These are phyloP conservation scores for Syncephalastrum sp. DNA, from an alignment of 371 early-diverging fungal genomes.

Conservation along the genomic window DNA sequence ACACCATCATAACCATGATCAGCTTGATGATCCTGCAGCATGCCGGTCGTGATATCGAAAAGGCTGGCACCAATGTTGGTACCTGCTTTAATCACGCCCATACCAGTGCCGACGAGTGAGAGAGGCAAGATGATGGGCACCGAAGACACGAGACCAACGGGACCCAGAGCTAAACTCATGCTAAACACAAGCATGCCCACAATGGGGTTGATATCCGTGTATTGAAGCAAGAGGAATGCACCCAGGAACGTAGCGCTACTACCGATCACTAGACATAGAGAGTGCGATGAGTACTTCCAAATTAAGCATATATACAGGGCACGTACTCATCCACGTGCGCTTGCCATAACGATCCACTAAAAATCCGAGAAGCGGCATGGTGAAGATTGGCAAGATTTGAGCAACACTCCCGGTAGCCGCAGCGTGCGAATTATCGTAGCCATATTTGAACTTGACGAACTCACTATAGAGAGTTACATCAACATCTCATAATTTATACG, in stretches of 20 bases:
- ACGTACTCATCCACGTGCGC: constrained; percentile 46
- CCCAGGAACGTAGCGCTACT: constrained; percentile 40
- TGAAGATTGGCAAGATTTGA: constrained; percentile 64
- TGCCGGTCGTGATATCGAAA: constrained; percentile 63
- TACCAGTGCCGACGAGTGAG: constrained; percentile 61
- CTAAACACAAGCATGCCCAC: constrained; percentile 63
- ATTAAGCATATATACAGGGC: neutral
- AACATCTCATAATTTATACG: too few relatives aligned
- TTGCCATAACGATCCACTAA: constrained; percentile 59
- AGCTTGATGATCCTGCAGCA: constrained; percentile 54
- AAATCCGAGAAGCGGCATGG: constrained; percentile 64
- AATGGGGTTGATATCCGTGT: constrained; percentile 46
- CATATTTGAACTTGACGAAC: constrained; percentile 58
- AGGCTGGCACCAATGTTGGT: constrained; percentile 65
- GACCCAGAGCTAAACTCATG: constrained; percentile 63
- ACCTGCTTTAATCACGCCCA: constrained; percentile 67
- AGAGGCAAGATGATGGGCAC: constrained; percentile 61
- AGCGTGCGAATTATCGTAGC: constrained; percentile 46
- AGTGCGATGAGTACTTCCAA: neutral
- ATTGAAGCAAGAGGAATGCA: constrained; percentile 48
- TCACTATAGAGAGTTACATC: constrained; percentile 33
- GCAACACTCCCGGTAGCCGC: constrained; percentile 63
- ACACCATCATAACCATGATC: constrained; percentile 48
- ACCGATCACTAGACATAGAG: constrained; percentile 30
- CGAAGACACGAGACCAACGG: constrained; percentile 65